phyloP scores from a whole-genome alignment of 371 early-diverging fungal species.

The Thermomucor indicae-seudaticae region DNA sequence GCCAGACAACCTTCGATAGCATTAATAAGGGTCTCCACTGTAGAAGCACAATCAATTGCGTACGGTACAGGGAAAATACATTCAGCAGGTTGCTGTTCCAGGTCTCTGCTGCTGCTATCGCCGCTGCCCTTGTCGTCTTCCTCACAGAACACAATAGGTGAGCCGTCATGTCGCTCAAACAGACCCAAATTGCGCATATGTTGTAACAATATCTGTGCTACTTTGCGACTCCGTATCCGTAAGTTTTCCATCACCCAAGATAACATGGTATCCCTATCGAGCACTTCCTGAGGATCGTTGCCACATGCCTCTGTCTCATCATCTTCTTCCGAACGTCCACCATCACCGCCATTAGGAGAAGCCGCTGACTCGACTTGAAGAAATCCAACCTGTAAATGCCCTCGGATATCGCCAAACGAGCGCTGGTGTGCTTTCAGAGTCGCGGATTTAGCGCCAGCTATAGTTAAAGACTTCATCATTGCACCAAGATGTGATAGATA shows the following conservation, averaged over 20 bases:
- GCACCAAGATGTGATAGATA: constrained; percentile 38
- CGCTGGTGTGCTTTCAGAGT: too few species aligned
- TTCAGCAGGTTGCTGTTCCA: constrained; percentile 2
- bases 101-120: constrained; percentile 1
- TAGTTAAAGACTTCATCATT: constrained; percentile 37
- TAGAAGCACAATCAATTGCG: constrained; percentile 45
- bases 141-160: constrained; percentile 33
- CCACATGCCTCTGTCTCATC: constrained; percentile 8
- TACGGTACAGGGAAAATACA: constrained; percentile 52
- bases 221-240: constrained; percentile 21
- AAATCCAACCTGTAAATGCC: constrained; percentile 3
- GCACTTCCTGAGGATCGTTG: constrained; percentile 17
- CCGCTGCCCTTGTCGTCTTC: neutral
- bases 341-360: too few species aligned
- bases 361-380: too few species aligned
- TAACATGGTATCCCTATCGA: constrained; percentile 26
- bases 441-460: neutral
- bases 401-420: too few species aligned
- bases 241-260: constrained; percentile 36
- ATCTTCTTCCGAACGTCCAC: neutral
- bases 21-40: constrained; percentile 48
- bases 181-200: constrained; percentile 56
- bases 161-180: constrained; percentile 50
- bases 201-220: constrained; percentile 37
- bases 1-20: constrained; percentile 49